Evolutionary conservation across 1,139 yeast species (phyloP), one percentile per base, ranked within the genome.

Genomic region (Meyerozyma carpophila): DNA sequence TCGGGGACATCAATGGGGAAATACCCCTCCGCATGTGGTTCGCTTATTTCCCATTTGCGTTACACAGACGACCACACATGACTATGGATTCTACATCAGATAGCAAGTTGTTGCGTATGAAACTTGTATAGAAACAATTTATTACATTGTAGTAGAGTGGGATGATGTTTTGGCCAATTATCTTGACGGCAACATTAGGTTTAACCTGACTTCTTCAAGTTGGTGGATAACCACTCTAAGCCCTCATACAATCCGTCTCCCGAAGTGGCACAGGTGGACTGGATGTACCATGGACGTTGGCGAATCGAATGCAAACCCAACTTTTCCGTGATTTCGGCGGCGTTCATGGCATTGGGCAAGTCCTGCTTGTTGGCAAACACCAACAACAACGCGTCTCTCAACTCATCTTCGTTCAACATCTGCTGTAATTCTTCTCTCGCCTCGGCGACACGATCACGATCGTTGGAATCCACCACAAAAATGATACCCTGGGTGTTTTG

Each of bases 221-320:
- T 34, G 26, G 46, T 45, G 34, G 72, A 63, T 50, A 67, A 65
- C 73, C 73, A 67, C 61, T 67, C 73, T 51, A 67, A 66, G 53
- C 73, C 73, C 57, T 67, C 73, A 48, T 67, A 67, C 53, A 67
- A 66, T 46, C 73, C 73, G 50, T 67, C 73, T 53, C 73, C 73
- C 41, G 72, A 62, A 39, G 73, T 67, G 41, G 73, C 73, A 59
- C 73, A 67, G 45, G 73, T 67, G 40, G 72, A 65, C 55, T 67
- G 73, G 48, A 67, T 67, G 52, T 67, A 67, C 73, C 73, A 67
- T 42, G 72, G 73, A 58, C 73, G 63, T 57, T 65, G 72, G 56
- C 73, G 62, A 50, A 67, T 66, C 37, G 71, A 65, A 50, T 67
- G 71, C 53, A 67, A 67, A 27, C 73, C 72, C 51, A 67, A 65